Evolutionary conservation across 2,329 filamentous ascomycete species (phyloP).

Genomic region (Monascus ruber): DNA sequence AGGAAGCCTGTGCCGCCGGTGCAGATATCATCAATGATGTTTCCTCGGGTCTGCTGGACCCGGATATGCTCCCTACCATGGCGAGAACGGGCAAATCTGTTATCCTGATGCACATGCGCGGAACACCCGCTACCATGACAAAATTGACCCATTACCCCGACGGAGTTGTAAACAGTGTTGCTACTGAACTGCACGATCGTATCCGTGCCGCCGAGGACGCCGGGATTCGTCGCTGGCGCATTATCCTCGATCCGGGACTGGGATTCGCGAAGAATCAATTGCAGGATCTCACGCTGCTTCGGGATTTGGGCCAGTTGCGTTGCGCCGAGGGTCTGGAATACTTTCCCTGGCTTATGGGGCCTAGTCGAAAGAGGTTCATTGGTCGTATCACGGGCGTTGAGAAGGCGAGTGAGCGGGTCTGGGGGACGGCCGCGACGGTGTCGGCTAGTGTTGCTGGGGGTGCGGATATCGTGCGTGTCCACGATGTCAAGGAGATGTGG

Average conservation of each 20-base stretch:
- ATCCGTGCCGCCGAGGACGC: constrained; percentile 66
- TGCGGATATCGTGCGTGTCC: constrained; percentile 83
- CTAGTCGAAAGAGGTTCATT: constrained; percentile 82
- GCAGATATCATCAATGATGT: constrained; percentile 95
- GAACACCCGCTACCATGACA: constrained; percentile 72
- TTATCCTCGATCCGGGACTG: constrained; percentile 85
- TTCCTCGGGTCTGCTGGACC: constrained; percentile 68
- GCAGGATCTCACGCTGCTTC: constrained; percentile 73
- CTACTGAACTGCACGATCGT: constrained; percentile 55
- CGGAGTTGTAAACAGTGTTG: constrained; percentile 55
- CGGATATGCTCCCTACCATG: constrained; percentile 69
- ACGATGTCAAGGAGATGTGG: constrained; percentile 79
- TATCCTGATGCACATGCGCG: constrained; percentile 87
- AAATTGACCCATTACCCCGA: constrained; percentile 55
- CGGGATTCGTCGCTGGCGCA: constrained; percentile 83
- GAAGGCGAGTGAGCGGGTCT: constrained; percentile 58
- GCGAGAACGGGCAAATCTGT: constrained; percentile 69
- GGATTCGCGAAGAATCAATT: constrained; percentile 78
- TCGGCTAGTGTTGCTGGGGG: constrained; percentile 76
- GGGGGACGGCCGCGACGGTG: constrained; percentile 82
- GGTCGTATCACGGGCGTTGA: constrained; percentile 67
- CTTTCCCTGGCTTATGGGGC: constrained; percentile 81
- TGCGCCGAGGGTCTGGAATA: constrained; percentile 32
- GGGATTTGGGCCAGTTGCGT: constrained; percentile 53
- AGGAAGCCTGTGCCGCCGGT: constrained; percentile 62